phyloP scores from a whole-genome alignment of 2,329 filamentous ascomycete genomes.

The Myriangium duriaei region DNA sequence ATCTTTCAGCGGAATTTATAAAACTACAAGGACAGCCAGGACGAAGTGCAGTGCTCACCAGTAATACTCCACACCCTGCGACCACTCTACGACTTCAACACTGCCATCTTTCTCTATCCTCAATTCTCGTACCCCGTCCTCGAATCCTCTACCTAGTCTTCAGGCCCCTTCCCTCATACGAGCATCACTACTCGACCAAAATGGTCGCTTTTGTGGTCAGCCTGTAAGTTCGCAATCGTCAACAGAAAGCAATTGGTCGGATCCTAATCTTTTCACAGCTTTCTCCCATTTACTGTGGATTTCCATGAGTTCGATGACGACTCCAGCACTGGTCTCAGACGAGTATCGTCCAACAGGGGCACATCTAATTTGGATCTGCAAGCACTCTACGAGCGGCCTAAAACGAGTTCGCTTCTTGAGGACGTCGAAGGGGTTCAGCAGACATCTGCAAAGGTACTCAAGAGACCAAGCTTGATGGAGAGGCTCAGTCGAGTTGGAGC shows the following conservation, averaged over 20 bases:
- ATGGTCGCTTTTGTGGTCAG: slow-evolving; percentile 12
- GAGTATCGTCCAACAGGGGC: neutral
- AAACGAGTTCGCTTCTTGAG: neutral
- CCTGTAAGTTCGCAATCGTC: slow-evolving; percentile 18
- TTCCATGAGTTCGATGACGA: slow-evolving; percentile 43
- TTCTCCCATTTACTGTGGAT: slow-evolving; percentile 83
- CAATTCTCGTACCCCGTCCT: no score
- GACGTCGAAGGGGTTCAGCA: neutral
- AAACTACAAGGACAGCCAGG: no score
- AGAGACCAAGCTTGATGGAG: neutral
- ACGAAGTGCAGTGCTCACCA: no score
- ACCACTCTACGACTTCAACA: no score
- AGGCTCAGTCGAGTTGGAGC: neutral
- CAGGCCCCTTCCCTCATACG: no score
- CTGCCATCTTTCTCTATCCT: no score
- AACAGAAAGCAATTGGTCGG: no score
- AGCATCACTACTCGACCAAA: no score
- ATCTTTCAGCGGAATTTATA: no score
- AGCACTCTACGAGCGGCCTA: slow-evolving; percentile 5
- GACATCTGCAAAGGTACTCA: neutral
- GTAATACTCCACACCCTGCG: no score
- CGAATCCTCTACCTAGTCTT: no score
- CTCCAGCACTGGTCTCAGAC: neutral
- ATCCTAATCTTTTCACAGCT: no score
- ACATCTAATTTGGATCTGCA: neutral